Evolutionary conservation across 768 basidiomycete species (phyloP), one percentile per base, ranked within the genome.

Genomic region (Podaxis sp.): DNA sequence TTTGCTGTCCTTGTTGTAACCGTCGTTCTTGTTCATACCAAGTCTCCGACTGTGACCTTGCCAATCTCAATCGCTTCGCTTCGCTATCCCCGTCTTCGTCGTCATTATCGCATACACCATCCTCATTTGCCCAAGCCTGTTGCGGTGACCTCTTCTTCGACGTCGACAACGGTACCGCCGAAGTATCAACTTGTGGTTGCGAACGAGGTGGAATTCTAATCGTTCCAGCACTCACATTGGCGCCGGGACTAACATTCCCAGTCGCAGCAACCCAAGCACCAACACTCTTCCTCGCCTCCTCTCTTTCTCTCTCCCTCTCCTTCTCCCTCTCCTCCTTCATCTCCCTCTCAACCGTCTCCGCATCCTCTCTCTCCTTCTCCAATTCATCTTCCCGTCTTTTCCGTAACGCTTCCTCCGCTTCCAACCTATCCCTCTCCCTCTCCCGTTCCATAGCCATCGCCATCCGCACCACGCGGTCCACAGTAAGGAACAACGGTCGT

Each of bases 401-500:
- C 4, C 58, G 65, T 64, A 48, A 58, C 56, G 62, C 65, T 49
- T 66, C 67, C 24, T 72, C 66, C 17, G 66, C 57, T 17, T 62
- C 56, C 11, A 48, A 33, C 41, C 68, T 58, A 37, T 65, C 54
- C 48, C 62, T 63, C 41, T 63, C 64, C 8, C 51, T 17, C 17
- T 60, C 60, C 30, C 55, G 52, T 50, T 60, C 56, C 12, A 50
- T 26, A 8, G 38, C 50, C 38, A 58, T 46, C 50, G 66, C 66
- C 61, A 64, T 63, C 49, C 62, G 53, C 44, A 59, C 36, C 2
- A 60, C 57, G 11, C 63, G 51, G 44, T 69, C 67, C 6, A 60
- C 44, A 4, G 51, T 53, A 12, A 49, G 13, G 10, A 69, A 70
- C 37, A 49, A 58, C 0, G 30, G 15, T 10, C 59, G 61, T 0